Evolutionary conservation across 768 basidiomycete genomes (phyloP).

Genomic region (Candolleomyces eurysporus): DNA sequence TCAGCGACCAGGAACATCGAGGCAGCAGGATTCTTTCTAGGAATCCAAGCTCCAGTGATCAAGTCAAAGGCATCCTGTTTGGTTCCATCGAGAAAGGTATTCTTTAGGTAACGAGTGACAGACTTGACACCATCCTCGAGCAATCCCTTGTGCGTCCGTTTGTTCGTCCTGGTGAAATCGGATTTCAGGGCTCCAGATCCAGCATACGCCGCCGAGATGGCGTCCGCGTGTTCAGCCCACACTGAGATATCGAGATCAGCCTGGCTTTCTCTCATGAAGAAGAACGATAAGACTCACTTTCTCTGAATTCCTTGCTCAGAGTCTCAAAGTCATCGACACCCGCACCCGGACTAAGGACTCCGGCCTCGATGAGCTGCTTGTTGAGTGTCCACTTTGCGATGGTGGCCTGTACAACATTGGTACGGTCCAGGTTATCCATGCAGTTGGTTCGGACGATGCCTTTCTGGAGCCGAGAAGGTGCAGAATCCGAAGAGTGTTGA

Average conservation of each 20-base stretch:
- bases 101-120: constrained; percentile 82
- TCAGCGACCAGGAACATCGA: constrained; percentile 75
- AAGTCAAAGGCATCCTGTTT: constrained; percentile 97
- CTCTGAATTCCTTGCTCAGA: constrained; percentile 81
- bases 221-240: constrained; percentile 97
- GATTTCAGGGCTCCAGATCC: constrained; percentile 96
- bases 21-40: constrained; percentile 70
- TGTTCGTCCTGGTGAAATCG: constrained; percentile 93
- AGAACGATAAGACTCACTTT: constrained; percentile 56
- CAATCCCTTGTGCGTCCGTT: constrained; percentile 75
- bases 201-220: constrained; percentile 85
- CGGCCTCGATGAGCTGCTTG: constrained; percentile 69
- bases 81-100: constrained; percentile 95
- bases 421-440: constrained; percentile 96
- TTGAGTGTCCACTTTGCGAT: constrained; percentile 84
- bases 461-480: constrained; percentile 58
- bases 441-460: constrained; percentile 93
- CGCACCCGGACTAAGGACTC: constrained; percentile 68
- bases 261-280: not conserved
- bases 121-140: constrained; percentile 89
- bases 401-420: constrained; percentile 93
- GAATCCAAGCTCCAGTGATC: constrained; percentile 87
- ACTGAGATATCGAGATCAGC: constrained; percentile 45
- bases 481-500: constrained; percentile 44
- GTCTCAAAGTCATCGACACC: constrained; percentile 79